These are phyloP conservation scores for Parathielavia hyrcaniae DNA, from an alignment of 495 filamentous ascomycete species.

Conservation along the genomic window DNA sequence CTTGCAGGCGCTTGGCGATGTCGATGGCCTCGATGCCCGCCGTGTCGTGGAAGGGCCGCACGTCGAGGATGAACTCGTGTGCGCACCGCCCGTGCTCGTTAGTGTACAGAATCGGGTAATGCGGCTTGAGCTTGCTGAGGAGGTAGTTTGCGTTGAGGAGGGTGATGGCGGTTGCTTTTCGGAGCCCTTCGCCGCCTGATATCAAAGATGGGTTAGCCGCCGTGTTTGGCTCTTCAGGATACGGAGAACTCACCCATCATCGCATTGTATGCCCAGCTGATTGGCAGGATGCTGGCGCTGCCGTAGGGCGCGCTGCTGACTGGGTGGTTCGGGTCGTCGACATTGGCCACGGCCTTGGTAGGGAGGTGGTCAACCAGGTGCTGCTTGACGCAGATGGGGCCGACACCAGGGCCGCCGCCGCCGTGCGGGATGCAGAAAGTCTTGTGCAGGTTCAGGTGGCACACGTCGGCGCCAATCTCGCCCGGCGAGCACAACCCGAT, in stretches of 20 bases:
- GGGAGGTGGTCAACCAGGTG: slow-evolving; percentile 78
- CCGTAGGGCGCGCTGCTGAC: slow-evolving; percentile 87
- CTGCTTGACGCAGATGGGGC: slow-evolving; percentile 85
- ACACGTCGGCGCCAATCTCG: slow-evolving; percentile 95
- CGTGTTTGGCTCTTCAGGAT: slow-evolving; percentile 5
- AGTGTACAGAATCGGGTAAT: slow-evolving; percentile 90
- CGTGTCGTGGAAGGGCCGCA: slow-evolving; percentile 76
- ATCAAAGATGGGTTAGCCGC: slow-evolving; percentile 24
- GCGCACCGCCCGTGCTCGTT: slow-evolving; percentile 84
- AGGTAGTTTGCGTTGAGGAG: slow-evolving; percentile 98
- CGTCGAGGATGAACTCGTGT: slow-evolving; percentile 97
- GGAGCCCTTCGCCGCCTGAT: slow-evolving; percentile 67
- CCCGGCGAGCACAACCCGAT: slow-evolving; percentile 96
- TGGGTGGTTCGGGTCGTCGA: slow-evolving; percentile 47
- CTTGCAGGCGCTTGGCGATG: slow-evolving; percentile 93
- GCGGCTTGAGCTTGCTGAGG: slow-evolving; percentile 77
- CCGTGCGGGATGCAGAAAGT: slow-evolving; percentile 99
- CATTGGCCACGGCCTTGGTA: slow-evolving; percentile 50
- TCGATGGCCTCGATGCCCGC: slow-evolving; percentile 91
- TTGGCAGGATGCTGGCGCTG: slow-evolving; percentile 88
- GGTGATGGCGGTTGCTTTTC: slow-evolving; percentile 91
- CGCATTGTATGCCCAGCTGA: slow-evolving; percentile 96
- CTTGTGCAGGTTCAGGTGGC: slow-evolving; percentile 97
- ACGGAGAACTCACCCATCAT: slow-evolving; percentile 65
- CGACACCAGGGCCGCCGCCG: slow-evolving; percentile 90